Percentiles rank a stretch among this genome's conserved stretches.
These are phyloP conservation scores for Suhomyces emberorum DNA, from an alignment of 805 yeast species.

Conservation along the genomic window DNA sequence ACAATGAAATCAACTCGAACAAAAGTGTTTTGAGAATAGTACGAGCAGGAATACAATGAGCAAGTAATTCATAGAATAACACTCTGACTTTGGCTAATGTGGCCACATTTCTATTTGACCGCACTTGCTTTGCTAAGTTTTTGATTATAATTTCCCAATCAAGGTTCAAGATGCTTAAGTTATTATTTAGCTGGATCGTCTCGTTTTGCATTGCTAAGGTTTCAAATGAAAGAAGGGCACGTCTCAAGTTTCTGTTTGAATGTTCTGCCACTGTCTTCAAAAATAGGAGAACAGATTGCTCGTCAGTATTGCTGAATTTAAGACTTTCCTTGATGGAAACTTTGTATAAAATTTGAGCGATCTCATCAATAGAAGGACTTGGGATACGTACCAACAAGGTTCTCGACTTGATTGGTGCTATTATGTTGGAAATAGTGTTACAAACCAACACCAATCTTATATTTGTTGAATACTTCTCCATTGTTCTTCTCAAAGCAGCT, in stretches of 20 bases:
- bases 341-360: constrained; percentile 48
- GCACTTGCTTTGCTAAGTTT: constrained; percentile 58
- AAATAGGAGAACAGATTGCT: constrained; percentile 28
- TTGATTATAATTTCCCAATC: constrained; percentile 89
- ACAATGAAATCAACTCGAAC: constrained; percentile 40
- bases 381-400: constrained; percentile 85
- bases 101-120: constrained; percentile 62
- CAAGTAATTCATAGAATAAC: constrained; percentile 73
- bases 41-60: constrained; percentile 92
- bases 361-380: constrained; percentile 66
- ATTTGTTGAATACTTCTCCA: constrained; percentile 91
- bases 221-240: constrained; percentile 75
- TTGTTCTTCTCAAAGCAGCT: constrained; percentile 91
- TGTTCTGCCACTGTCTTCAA: constrained; percentile 51
- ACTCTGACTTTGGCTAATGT: constrained; percentile 59
- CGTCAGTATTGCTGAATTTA: constrained; percentile 39
- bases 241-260: constrained; percentile 71
- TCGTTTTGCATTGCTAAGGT: constrained; percentile 74
- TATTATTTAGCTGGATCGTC: constrained; percentile 35
- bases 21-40: constrained; percentile 62
- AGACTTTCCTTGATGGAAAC: constrained; percentile 59
- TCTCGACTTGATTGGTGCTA: constrained; percentile 92
- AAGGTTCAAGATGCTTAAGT: constrained; percentile 56
- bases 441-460: constrained; percentile 81
- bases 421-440: constrained; percentile 86